These are phyloP conservation scores for Leptomonas seymouri DNA, from an alignment of 208 protist species.

Conservation along the genomic window DNA sequence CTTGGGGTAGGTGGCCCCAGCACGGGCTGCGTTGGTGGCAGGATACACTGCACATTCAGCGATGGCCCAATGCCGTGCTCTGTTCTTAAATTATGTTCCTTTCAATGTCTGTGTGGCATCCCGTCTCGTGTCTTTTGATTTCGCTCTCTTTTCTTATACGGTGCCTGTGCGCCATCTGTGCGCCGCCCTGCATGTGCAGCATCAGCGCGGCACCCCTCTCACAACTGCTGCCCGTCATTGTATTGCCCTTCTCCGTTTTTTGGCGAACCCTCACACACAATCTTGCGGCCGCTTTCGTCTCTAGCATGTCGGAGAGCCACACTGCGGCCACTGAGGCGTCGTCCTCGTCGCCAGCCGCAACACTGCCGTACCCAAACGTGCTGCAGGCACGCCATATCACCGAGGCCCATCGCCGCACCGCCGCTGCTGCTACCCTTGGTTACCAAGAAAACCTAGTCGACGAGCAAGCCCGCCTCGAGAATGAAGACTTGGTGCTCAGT, in stretches of 20 bases:
- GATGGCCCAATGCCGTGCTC: too few relatives aligned
- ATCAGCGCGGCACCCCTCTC: background rate
- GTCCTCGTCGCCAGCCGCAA: background rate
- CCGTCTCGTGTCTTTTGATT: background rate
- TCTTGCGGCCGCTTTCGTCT: too few relatives aligned
- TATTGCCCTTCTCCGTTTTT: too few relatives aligned
- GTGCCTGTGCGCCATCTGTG: background rate
- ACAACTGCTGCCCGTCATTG: background rate
- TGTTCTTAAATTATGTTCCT: too few relatives aligned
- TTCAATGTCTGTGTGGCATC: too few relatives aligned
- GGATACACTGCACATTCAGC: too few relatives aligned
- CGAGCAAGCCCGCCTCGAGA: conserved; percentile 12
- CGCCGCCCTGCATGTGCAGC: background rate
- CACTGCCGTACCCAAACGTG: conserved; percentile 50
- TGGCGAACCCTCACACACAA: too few relatives aligned
- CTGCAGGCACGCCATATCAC: conserved; percentile 55
- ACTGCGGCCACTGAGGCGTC: background rate
- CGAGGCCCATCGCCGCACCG: conserved; percentile 19
- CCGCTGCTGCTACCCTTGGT: conserved; percentile 16
- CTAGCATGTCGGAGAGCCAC: conserved; percentile 13
- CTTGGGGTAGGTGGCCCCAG: too few relatives aligned
- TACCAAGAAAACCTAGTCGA: conserved; percentile 14
- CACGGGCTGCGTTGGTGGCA: too few relatives aligned
- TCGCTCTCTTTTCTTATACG: background rate
- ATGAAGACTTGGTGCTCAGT: conserved; percentile 21